Percentiles rank a stretch among this genome's conserved stretches.
phyloP scores from a whole-genome alignment of 192 early-diverging fungal genomes.

The Funneliformis mosseae region DNA sequence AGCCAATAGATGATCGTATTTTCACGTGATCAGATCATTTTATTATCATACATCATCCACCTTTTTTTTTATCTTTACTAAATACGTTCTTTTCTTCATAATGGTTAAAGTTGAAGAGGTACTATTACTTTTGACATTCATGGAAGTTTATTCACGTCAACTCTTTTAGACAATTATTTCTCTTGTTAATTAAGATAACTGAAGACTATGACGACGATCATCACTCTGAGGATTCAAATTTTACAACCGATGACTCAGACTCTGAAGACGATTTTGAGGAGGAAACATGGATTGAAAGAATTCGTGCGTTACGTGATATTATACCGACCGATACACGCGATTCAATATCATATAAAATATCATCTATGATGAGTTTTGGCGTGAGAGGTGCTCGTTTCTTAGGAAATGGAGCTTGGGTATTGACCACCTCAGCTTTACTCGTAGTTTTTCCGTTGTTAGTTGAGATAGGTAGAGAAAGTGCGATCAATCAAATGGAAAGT shows the following conservation, averaged over 20 bases:
- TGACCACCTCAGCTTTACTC: slow-evolving; percentile 83
- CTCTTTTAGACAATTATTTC: slow-evolving; percentile 40
- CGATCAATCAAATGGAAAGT: slow-evolving; percentile 80
- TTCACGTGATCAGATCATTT: too few relatives aligned
- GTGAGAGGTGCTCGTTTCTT: slow-evolving; percentile 60
- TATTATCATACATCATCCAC: too few relatives aligned
- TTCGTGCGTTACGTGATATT: slow-evolving; percentile 85
- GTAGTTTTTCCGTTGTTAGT: slow-evolving; percentile 84
- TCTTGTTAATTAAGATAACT: slow-evolving; percentile 52
- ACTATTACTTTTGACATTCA: neutral
- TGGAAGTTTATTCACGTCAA: neutral
- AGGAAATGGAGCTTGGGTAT: slow-evolving; percentile 86
- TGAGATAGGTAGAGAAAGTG: slow-evolving; percentile 86
- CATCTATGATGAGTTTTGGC: slow-evolving; percentile 62
- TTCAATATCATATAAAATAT: slow-evolving; percentile 58
- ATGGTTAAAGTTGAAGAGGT: slow-evolving; percentile 32
- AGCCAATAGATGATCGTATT: too few relatives aligned
- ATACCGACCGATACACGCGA: slow-evolving; percentile 76
- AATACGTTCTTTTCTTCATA: neutral
- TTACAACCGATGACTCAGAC: slow-evolving; percentile 62
- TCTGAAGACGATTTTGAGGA: slow-evolving; percentile 80
- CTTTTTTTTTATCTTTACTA: too few relatives aligned
- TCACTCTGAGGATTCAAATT: slow-evolving; percentile 53
- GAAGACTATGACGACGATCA: slow-evolving; percentile 56
- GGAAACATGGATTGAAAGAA: slow-evolving; percentile 72